Conservation (phyloP, 129 eudicot species). For the Cynara cardunculus region DNA sequence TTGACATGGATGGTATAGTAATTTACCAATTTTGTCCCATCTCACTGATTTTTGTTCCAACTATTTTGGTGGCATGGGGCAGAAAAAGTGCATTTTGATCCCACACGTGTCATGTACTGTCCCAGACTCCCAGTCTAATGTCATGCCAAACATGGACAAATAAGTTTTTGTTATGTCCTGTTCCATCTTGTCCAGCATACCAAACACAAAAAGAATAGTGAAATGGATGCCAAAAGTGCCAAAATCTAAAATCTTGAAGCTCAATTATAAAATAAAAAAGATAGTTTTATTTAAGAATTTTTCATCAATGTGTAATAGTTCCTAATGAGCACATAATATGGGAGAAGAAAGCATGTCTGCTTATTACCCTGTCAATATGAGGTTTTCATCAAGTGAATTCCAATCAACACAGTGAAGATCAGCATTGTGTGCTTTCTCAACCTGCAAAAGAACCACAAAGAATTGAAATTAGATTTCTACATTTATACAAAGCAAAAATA, state of each 20-base stretch:
- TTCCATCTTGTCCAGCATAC: neutral
- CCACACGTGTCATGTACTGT: neutral
- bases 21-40: neutral
- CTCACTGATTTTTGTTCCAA: neutral
- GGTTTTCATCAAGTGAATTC: slow-evolving; percentile 76
- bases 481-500: neutral
- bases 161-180: neutral
- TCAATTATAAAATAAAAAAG: neutral
- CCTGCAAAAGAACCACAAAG: slow-evolving; percentile 39
- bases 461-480: neutral
- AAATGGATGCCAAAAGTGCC: neutral
- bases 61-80: neutral
- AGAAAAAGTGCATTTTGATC: neutral
- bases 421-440: slow-evolving; percentile 93
- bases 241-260: neutral
- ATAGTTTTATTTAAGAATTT: neutral
- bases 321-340: neutral
- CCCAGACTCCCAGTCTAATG: too few relatives aligned
- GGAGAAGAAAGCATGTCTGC: neutral
- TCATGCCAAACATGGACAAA: neutral
- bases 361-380: slow-evolving; percentile 78
- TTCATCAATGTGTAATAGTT: neutral
- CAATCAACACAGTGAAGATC: slow-evolving; percentile 98
- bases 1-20: neutral
- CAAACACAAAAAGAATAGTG: neutral